A percentile compares a stretch with the other conserved stretches of the same genome.
Conservation (phyloP, 768 basidiomycete species). For the Tulasnella sp. region DNA sequence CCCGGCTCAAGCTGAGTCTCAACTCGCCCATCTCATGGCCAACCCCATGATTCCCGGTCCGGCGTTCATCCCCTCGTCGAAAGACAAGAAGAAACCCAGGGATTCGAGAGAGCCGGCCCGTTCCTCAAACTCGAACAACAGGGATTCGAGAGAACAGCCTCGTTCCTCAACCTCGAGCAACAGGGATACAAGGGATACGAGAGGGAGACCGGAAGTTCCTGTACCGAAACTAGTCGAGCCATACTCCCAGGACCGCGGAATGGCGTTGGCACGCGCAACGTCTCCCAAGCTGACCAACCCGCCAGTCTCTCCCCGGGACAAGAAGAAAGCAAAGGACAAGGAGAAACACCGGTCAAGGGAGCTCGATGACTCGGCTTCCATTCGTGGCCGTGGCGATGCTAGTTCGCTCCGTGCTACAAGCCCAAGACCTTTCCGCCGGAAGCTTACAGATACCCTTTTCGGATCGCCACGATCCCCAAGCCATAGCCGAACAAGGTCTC, state of each 20-base stretch:
- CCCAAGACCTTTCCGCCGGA: background rate
- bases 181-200: background rate
- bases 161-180: background rate
- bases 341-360: constrained; percentile 7
- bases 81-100: constrained; percentile 1
- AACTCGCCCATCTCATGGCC: constrained; percentile 4
- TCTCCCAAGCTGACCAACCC: background rate
- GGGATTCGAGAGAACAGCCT: background rate
- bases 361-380: constrained; percentile 4
- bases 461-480: background rate
- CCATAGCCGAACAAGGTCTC: constrained; percentile 6
- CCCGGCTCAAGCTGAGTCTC: background rate
- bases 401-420: background rate
- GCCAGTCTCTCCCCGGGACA: constrained; percentile 19
- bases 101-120: background rate
- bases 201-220: background rate
- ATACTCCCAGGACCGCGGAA: background rate
- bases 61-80: background rate
- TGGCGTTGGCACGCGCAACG: background rate
- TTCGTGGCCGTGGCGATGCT: background rate
- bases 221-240: background rate
- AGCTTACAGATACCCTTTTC: constrained; percentile 10
- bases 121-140: background rate
- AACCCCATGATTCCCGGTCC: background rate
- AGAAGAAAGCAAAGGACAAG: constrained; percentile 27